These are phyloP conservation scores for Solanum commersonii DNA, from an alignment of 257 asterid genomes.

Conservation along the genomic window DNA sequence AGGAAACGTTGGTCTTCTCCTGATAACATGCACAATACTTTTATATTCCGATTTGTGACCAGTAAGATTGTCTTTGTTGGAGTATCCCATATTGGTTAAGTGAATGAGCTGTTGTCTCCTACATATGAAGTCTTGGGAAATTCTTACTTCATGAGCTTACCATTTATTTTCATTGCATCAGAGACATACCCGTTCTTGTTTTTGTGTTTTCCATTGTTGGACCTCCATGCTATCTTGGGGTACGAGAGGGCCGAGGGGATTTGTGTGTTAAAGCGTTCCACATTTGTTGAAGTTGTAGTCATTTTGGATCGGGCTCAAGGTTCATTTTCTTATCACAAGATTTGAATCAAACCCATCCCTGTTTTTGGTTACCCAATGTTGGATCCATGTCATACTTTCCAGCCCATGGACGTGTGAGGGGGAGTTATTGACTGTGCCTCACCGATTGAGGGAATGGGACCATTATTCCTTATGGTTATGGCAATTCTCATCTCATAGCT, in stretches of 20 bases:
- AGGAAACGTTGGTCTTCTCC: background rate
- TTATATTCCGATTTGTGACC: background rate
- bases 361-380: background rate
- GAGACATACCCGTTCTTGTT: background rate
- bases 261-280: background rate
- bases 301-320: background rate
- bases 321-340: background rate
- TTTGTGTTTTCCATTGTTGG: background rate
- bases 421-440: background rate
- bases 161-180: background rate
- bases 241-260: background rate
- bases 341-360: background rate
- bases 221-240: background rate
- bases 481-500: background rate
- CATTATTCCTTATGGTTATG: background rate
- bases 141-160: background rate
- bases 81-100: background rate
- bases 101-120: background rate
- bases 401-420: background rate
- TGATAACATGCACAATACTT: background rate
- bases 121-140: background rate
- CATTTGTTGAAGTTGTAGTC: background rate
- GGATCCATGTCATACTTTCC: background rate
- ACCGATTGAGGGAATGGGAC: background rate
- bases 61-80: background rate